Percentiles rank a stretch among this genome's conserved stretches.
Conservation (phyloP, 768 basidiomycete species). For the Gelatoporia subvermispora region DNA sequence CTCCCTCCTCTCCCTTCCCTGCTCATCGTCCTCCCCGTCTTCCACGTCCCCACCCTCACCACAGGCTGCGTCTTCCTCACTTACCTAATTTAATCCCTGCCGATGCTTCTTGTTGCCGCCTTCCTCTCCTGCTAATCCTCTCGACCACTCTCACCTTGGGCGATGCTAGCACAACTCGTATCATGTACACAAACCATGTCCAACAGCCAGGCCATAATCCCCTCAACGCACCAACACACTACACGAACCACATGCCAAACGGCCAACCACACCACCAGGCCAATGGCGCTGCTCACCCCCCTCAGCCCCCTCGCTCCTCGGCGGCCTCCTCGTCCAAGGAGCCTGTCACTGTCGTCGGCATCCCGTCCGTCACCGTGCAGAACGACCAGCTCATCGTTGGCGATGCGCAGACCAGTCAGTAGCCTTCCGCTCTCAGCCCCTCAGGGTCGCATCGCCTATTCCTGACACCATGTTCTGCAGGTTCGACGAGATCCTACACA, state of each 20-base stretch:
- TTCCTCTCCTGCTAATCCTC: constrained; percentile 26
- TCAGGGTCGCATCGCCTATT: background rate
- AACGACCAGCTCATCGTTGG: constrained; percentile 70
- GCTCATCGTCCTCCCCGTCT: background rate
- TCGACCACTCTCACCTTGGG: constrained; percentile 28
- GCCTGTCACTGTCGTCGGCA: constrained; percentile 61
- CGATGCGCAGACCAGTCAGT: constrained; percentile 65
- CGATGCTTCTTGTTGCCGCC: constrained; percentile 18
- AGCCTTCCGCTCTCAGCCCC: constrained; percentile 5
- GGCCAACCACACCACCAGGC: constrained; percentile 20
- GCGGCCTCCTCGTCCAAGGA: constrained; percentile 39
- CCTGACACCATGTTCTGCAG: constrained; percentile 33
- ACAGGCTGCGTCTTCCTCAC: constrained; percentile 1
- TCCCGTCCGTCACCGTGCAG: constrained; percentile 73
- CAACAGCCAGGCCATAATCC: constrained; percentile 36
- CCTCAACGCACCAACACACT: constrained; percentile 29
- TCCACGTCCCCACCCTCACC: background rate
- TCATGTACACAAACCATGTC: constrained; percentile 54
- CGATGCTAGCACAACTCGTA: constrained; percentile 49
- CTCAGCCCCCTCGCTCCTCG: constrained; percentile 14
- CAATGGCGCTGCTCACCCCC: constrained; percentile 9
- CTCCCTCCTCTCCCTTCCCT: constrained; percentile 1
- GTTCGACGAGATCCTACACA: constrained; percentile 84
- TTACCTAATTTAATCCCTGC: constrained; percentile 21
- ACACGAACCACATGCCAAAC: constrained; percentile 28